These are phyloP conservation scores for Aristolochia contorta DNA, from an alignment of 164 flowering plant species.

Conservation along the genomic window DNA sequence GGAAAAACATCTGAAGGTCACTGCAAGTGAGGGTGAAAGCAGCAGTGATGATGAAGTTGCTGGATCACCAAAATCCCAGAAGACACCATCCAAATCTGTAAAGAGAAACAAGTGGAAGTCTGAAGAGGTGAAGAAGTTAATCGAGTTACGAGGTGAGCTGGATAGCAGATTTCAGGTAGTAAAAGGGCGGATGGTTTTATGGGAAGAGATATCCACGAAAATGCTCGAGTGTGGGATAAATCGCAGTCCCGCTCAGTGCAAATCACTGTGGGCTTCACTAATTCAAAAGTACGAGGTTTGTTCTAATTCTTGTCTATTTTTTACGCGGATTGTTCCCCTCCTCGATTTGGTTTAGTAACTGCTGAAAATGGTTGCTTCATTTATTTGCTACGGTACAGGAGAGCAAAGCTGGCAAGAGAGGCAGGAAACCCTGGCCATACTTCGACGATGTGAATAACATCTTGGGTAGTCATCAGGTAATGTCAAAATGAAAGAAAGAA, in stretches of 20 bases:
- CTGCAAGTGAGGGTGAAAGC: slow-evolving; percentile 19
- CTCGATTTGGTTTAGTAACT: not conserved
- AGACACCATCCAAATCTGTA: slow-evolving; percentile 33
- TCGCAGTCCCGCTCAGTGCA: slow-evolving; percentile 83
- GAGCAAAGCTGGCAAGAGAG: slow-evolving; percentile 31
- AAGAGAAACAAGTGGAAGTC: slow-evolving; percentile 85
- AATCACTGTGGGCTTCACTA: slow-evolving; percentile 87
- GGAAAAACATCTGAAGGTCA: slow-evolving; percentile 8
- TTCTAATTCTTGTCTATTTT: slow-evolving; percentile 3
- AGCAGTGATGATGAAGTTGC: slow-evolving; percentile 20
- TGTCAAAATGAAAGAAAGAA: slow-evolving; percentile 18
- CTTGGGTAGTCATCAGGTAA: slow-evolving; percentile 28
- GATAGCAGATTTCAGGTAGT: slow-evolving; percentile 64
- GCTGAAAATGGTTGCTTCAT: not conserved
- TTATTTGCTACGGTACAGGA: slow-evolving; percentile 39
- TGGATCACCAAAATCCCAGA: slow-evolving; percentile 14
- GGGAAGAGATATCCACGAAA: slow-evolving; percentile 81
- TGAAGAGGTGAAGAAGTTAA: slow-evolving; percentile 71
- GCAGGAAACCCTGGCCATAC: slow-evolving; percentile 64
- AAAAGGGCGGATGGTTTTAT: slow-evolving; percentile 84
- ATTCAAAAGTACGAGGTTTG: slow-evolving; percentile 84
- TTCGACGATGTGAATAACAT: slow-evolving; percentile 52
- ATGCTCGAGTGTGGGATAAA: slow-evolving; percentile 41
- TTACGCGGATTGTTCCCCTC: too few species aligned
- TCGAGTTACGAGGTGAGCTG: slow-evolving; percentile 61